Evolutionary conservation across 1,284 basidiomycete species (phyloP), one percentile per base, ranked within the genome.

Genomic region (Leccinum fallax): DNA sequence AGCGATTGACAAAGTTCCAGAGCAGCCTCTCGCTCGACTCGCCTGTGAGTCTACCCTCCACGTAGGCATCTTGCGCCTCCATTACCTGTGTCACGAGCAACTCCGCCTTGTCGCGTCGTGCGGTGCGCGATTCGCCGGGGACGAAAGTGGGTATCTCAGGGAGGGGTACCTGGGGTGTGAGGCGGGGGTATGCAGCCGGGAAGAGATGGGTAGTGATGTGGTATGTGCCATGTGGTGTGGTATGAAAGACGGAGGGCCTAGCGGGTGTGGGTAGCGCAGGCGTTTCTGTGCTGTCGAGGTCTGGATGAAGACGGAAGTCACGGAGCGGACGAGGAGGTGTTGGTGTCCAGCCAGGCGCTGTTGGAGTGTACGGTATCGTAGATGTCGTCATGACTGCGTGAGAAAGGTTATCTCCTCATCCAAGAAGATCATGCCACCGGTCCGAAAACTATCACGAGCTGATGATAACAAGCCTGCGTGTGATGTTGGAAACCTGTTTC

Each of bases 131-230:
- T 26, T 3, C 56, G 28, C 46, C 24, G 4, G 57, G 46, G 2
- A 53, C 53, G 38, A 63, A 66, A 4, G 57, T 2, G 7, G 75
- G 72, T 53, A 67, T 55, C 53, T 70, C 63, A 1, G 83, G 83
- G 0, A 80, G 65, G 1, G 83, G 79, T 4, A 81, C 71, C 57
- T 80, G 74, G 0, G 82, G 80, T 1, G 79, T 79, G 11, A 80
- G 80, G 9, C 90, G 82, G 3, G 91, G 84, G 69, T 84, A 84
- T 0, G 89, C 86, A 3, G 89, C 87, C 0, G 91, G 90, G n/a
- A 92, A 74, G 36, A 93, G 71, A 68, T 95, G 93, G 0, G 89
- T 89, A 1, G 84, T 84, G 5, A 82, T 32, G 32, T 32, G 32
- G 32, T 32, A 32, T 32, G 32, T 11, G 32, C 32, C 32, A 32